These are phyloP conservation scores for Saturnispora saitoi DNA, from an alignment of 805 yeast genomes.

Conservation along the genomic window DNA sequence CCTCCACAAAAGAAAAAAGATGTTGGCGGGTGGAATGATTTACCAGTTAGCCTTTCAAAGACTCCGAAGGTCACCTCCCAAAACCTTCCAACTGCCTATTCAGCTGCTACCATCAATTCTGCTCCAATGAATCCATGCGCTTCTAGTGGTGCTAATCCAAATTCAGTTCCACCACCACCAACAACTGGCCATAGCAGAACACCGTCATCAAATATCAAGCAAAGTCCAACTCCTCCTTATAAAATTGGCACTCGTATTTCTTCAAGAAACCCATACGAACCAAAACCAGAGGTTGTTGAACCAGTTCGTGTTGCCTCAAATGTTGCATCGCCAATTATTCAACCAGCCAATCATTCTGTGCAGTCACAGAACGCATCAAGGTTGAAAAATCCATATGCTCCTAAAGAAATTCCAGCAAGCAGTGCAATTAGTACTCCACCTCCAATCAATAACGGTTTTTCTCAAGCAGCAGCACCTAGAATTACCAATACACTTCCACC, in stretches of 20 bases:
- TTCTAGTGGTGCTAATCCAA: slow-evolving; percentile 12
- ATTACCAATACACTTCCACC: neutral
- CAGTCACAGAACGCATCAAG: slow-evolving; percentile 16
- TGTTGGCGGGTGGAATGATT: slow-evolving; percentile 66
- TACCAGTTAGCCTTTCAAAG: slow-evolving; percentile 39
- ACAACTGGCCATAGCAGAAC: slow-evolving; percentile 19
- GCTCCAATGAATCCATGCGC: neutral
- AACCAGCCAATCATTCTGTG: slow-evolving; percentile 11
- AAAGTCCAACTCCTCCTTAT: neutral
- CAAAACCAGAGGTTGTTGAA: slow-evolving; percentile 21
- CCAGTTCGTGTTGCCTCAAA: slow-evolving; percentile 17
- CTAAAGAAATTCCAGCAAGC: slow-evolving; percentile 26
- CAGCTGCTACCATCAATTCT: slow-evolving; percentile 4
- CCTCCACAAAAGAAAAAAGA: slow-evolving; percentile 33
- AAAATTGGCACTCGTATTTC: slow-evolving; percentile 1
- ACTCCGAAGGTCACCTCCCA: slow-evolving; percentile 17
- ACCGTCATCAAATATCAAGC: slow-evolving; percentile 21
- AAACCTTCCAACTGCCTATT: slow-evolving; percentile 16
- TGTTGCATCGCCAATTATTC: slow-evolving; percentile 16
- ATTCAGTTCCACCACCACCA: slow-evolving; percentile 26
- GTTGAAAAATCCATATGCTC: slow-evolving; percentile 27
- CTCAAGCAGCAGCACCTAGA: slow-evolving; percentile 11
- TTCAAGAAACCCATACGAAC: slow-evolving; percentile 30
- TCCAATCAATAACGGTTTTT: slow-evolving; percentile 4
- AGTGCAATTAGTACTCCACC: slow-evolving; percentile 6